Evolutionary conservation across 2,329 filamentous ascomycete species (phyloP), one percentile per base, ranked within the genome.

Genomic region (Penicillium brevicompactum): DNA sequence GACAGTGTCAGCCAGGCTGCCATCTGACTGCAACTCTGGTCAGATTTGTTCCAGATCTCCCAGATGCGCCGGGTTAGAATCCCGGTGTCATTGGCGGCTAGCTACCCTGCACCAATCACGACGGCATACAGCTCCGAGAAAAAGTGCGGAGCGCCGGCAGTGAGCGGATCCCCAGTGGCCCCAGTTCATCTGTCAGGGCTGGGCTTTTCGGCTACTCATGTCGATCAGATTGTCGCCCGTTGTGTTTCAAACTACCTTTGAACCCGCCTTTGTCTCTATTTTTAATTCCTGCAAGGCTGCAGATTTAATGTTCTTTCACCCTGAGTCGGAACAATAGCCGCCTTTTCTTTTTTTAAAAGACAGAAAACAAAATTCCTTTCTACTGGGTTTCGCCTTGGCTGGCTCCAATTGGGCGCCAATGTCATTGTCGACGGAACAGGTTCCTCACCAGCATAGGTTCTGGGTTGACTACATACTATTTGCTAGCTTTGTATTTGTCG

Each of bases 41-140:
- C 18, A 18, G 18, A 18, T 18, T 18, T 18, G 18, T 18, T 18
- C 22, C 21, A 27, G 22, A 46, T 40, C 13, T 46, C 8, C 43
- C 51, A 37, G 58, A 55, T 27, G 24, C 24, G 62, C 57, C 48
- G 47, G 49, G 13, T 38, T 13, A 22, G 16, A 21, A 41, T 51
- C 49, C 55, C 57, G 52, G 43, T 18, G 18, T n/a, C n/a, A 49
- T 57, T 60, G 59, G 61, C 61, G 61, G 51, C 54, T 61, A 53
- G 57, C 49, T 55, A 60, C 41, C 16, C 30, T 32, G 30, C 32
- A 27, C 63, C 61, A 64, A 63, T 63, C 51, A 59, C 47, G 14
- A n/a, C 34, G 16, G 34, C 24, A 41, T 40, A 21, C 43, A 30
- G 10, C 1, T 21, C 18, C 57, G 44, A 49, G 43, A 9, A 51